Base-by-base conservation (phyloP, 2,329 filamentous ascomycete species). In the Aspergillus brasiliensis region DNA sequence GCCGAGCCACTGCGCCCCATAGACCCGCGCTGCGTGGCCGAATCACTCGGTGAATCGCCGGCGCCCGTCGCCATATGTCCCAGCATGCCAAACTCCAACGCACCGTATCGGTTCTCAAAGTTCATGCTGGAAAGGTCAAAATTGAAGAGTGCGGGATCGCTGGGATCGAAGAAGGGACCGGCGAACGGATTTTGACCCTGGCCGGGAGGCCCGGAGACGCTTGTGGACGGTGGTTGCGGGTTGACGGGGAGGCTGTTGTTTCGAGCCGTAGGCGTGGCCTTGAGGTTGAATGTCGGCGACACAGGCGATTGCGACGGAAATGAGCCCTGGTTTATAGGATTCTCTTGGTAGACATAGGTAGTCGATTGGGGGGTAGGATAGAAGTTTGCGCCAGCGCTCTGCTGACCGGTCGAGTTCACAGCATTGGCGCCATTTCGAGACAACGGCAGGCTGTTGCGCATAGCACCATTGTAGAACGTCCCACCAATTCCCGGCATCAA, bases 81-180 rank as follows among this genome's bases (percentile, higher is more conserved):
- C 0, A 99, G 85, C 86, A 98, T 97, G 56, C 92, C 91, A 74
- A 98, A 97, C 75, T 98, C 95, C 75, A 97, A 84, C 17, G 93
- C 94, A 61, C 93, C 94, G 72, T 98, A 99, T 65, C 96, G 92
- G 73, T 95, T 98, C 58, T 92, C 93, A 75, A 98, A 99, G 74
- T 95, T 95, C 73, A 97, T 85, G 60, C 92, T 92, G 57, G 96
- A 92, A 10, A 97, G 86, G 74, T 98, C 93, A 75, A 98, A 97
- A 74, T 97, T 97, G 84, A 96, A 97, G 57, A 97, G 80, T 0
- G 92, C 91, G 3, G 93, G 92, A 73, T 98, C 95, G 72, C 91
- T 95, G 0, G 92, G 91, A 68, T 97, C 93, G 71, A 97, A 97
- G 28, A 96, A 83, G 0, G 84, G 76, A 4, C 81, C 79, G 37